Base-by-base conservation (phyloP, 1,284 basidiomycete genomes). In the Tylopilus orsonianus region DNA sequence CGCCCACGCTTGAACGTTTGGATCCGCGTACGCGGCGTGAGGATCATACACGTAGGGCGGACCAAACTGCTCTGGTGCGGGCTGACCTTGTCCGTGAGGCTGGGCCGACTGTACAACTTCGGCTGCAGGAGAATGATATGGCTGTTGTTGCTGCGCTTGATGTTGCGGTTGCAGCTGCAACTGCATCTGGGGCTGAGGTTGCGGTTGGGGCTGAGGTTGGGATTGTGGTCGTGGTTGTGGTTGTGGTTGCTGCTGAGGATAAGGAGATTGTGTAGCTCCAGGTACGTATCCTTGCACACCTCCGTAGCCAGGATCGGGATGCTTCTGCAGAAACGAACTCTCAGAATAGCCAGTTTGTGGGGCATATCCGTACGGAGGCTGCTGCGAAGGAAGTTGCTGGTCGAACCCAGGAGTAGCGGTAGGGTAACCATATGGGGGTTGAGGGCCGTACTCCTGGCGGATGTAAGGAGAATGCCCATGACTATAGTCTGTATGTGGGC, bases 1-100 rank as follows among this genome's bases (percentile, higher is more conserved):
- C 4, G 87, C 88, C 88, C 87, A 90, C 0, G 85, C 85, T 57
- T 89, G 85, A 8, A 82, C 86, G 55, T 87, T 87, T 30, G 80
- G 75, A 59, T 90, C 87, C 5, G 78, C 63, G 56, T 90, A 90
- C 14, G 77, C 79, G 24, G 70, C 70, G 33, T 73, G 75, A 3
- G 87, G 85, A 56, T 89, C 79, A 63, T 77, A 90, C 4, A 78
- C 70, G 60, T 82, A 90, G 6, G 87, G 88, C 16, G 87, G 86
- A 8, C 80, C 81, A 4, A 58, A 44, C 26, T 60, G 53, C 18
- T 56, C 63, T 18, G 51, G 26, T 18, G 33, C 46, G 5, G 51
- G 29, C 37, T 58, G 51, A 44, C 23, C 44, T 46, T 60, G 59
- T 2, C 4, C 41, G 20, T 58, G 60, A 41, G 48, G 44, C 16